Evolutionary conservation across 2,329 filamentous ascomycete genomes (phyloP), one percentile per base, ranked within the genome.

Genomic region (Blastomyces silverae): DNA sequence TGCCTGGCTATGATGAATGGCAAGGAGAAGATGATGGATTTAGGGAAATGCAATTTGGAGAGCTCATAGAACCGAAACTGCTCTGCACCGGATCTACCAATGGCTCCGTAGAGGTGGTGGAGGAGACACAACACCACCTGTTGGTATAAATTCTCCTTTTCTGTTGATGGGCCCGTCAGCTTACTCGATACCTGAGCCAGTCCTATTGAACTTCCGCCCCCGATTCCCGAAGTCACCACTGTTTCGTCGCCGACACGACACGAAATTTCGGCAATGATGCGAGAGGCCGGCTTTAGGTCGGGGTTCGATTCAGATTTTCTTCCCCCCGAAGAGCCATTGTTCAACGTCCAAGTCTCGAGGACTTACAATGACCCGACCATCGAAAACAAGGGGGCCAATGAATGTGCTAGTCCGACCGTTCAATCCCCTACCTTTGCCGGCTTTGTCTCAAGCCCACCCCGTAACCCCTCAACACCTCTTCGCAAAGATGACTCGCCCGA

Each of bases 41-140:
- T 60, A 82, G 87, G n/a, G 80, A 80, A 7, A 65, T 92, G 39
- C 70, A 75, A 0, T 88, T 89, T 75, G 73, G 74, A 2, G 87
- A 90, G 28, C 80, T 94, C 72, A 82, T 86, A 48, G 87, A 91
- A 50, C 84, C 88, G 0, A 88, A 87, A 69, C 78, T 93, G 66
- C 74, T 91, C 20, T 83, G 81, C 64, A 75, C 78, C 66, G 76
- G 75, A 64, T 60, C 66, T 28, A 15, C 58, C n/a, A 61, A 65
- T 44, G 17, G 63, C 64, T 44, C 68, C 59, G 68, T 75, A 64
- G 65, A 70, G 66, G 68, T 71, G 61, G 67, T 70, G 65, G 69
- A 68, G 67, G 72, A 73, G 66, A 69, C 70, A 61, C 67, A 70
- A 70, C 71, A 75, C 69, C 76, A 70, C 71, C 71, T 73, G 76